These are phyloP conservation scores for Cicer arietinum DNA, from an alignment of 306 rosid genomes.

Conservation along the genomic window DNA sequence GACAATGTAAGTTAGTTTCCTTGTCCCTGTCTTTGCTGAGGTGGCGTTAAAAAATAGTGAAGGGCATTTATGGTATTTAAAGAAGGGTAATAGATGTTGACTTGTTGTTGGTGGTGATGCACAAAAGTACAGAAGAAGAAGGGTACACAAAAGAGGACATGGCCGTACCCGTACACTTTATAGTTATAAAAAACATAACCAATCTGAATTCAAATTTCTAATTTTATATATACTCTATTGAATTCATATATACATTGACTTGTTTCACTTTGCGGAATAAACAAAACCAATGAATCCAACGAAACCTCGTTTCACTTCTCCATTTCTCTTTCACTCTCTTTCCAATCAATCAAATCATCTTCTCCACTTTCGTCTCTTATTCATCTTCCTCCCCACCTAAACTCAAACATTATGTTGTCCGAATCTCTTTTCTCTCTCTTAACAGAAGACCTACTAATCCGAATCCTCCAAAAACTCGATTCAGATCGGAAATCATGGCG, in stretches of 20 bases:
- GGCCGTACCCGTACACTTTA: constrained; percentile 42
- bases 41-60: not conserved
- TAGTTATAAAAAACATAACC: not conserved
- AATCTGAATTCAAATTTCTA: not conserved
- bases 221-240: constrained; percentile 10
- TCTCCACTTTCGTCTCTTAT: constrained; percentile 56
- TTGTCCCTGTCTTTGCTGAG: too few species aligned
- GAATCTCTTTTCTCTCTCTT: constrained; percentile 46
- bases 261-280: not conserved
- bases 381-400: constrained; percentile 62
- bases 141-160: constrained; percentile 41
- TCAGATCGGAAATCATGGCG: constrained; percentile 59
- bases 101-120: too few species aligned
- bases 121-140: not conserved
- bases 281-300: constrained; percentile 43
- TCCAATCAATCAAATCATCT: constrained; percentile 52
- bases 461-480: constrained; percentile 42
- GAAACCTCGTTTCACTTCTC: constrained; percentile 12
- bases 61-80: constrained; percentile 4
- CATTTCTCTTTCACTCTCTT: constrained; percentile 37
- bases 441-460: constrained; percentile 58
- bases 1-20: too few species aligned
- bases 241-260: not conserved
- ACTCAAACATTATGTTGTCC: constrained; percentile 22
- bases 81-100: not conserved